These are phyloP conservation scores for Epichloe sibirici DNA, from an alignment of 2,329 filamentous ascomycete species.

Conservation along the genomic window DNA sequence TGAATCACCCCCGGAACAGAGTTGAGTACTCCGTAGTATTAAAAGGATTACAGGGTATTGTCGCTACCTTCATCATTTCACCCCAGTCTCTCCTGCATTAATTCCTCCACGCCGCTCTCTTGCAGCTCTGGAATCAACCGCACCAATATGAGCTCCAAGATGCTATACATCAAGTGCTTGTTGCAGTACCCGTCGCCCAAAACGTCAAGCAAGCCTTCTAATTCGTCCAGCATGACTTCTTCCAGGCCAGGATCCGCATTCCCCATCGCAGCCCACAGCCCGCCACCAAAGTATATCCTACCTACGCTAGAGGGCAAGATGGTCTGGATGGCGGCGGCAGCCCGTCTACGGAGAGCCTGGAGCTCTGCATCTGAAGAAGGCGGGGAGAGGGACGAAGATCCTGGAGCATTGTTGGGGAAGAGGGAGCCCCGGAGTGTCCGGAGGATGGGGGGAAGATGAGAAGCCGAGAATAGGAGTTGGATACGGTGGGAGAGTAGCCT, in stretches of 20 bases:
- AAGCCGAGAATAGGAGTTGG: constrained; percentile 47
- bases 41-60: not conserved
- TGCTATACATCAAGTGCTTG: constrained; percentile 74
- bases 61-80: not conserved
- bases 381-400: constrained; percentile 47
- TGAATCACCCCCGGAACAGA: too few relatives aligned
- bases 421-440: constrained; percentile 62
- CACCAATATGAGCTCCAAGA: constrained; percentile 72
- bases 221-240: constrained; percentile 36
- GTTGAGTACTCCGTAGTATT: not conserved
- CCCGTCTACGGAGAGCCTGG: constrained; percentile 50
- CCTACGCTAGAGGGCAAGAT: constrained; percentile 35
- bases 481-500: constrained; percentile 49
- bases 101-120: constrained; percentile 56
- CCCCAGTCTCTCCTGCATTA: constrained; percentile 60
- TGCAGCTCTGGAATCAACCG: constrained; percentile 74
- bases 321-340: constrained; percentile 46
- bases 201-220: constrained; percentile 57
- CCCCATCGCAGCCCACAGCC: constrained; percentile 16
- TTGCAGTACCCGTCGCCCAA: constrained; percentile 82
- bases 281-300: constrained; percentile 38
- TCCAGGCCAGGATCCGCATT: constrained; percentile 21
- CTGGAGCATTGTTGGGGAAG: constrained; percentile 75
- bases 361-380: constrained; percentile 48
- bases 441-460: constrained; percentile 53